Percentiles rank a stretch among this genome's conserved stretches.
These are phyloP conservation scores for Entamoeba invadens DNA, from an alignment of 208 protist genomes.

Conservation along the genomic window DNA sequence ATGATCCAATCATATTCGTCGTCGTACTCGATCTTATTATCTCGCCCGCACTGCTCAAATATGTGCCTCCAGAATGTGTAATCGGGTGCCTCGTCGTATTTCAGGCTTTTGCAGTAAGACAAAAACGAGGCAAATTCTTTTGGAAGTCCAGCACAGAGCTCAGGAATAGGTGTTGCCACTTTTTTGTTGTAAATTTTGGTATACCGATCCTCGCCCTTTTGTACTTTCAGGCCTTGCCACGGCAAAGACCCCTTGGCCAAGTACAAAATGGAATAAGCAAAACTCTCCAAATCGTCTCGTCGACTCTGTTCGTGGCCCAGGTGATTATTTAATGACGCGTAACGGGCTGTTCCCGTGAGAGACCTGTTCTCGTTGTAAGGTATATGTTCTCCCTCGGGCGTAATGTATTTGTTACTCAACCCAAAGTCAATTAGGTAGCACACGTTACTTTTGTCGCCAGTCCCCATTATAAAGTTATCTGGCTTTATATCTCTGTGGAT, in stretches of 20 bases:
- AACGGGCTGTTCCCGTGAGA: constrained; percentile 93
- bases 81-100: constrained; percentile 94
- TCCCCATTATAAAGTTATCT: constrained; percentile 95
- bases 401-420: constrained; percentile 90
- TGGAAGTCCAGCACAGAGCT: constrained; percentile 62
- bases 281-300: constrained; percentile 86
- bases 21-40: neutral
- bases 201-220: constrained; percentile 93
- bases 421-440: constrained; percentile 92
- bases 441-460: constrained; percentile 55
- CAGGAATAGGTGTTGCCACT: constrained; percentile 70
- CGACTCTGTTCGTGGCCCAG: constrained; percentile 81
- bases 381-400: constrained; percentile 88
- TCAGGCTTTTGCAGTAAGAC: constrained; percentile 76
- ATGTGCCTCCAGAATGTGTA: constrained; percentile 89
- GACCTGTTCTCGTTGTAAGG: constrained; percentile 93
- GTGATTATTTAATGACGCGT: constrained; percentile 96
- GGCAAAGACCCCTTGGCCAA: constrained; percentile 89
- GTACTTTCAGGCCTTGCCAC: constrained; percentile 79
- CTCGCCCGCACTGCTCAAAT: constrained; percentile 42
- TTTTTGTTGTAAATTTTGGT: constrained; percentile 88
- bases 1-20: neutral
- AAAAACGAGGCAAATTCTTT: constrained; percentile 84
- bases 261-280: constrained; percentile 96
- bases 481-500: constrained; percentile 86